Evolutionary conservation across 2,329 filamentous ascomycete genomes (phyloP).

Genomic region (Pyrenophora seminiperda): DNA sequence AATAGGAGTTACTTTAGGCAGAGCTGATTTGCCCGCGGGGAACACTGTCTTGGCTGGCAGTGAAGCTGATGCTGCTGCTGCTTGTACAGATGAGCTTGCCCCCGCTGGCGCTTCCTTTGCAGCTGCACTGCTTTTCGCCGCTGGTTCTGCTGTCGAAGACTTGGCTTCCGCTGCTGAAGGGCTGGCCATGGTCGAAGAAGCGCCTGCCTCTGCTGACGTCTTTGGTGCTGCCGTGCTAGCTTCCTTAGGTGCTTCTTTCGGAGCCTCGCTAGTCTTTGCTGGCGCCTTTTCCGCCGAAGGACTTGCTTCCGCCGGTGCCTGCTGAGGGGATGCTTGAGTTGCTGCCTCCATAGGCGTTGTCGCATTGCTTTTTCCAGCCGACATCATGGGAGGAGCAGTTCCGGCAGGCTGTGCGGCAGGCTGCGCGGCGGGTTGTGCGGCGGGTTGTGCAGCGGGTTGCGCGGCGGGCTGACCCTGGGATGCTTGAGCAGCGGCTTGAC

Average conservation of each 20-base stretch:
- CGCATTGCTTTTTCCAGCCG: constrained; percentile 11
- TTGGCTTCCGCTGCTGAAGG: background rate
- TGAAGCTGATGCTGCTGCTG: background rate
- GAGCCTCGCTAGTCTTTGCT: background rate
- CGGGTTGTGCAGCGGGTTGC: background rate
- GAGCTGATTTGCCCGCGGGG: constrained; percentile 4
- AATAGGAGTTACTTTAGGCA: constrained; percentile 11
- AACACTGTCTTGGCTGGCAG: constrained; percentile 4
- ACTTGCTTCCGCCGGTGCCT: constrained; percentile 6
- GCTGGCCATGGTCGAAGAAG: background rate
- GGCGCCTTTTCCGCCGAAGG: background rate
- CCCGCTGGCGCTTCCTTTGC: background rate
- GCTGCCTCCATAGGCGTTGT: constrained; percentile 21
- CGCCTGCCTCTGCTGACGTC: background rate
- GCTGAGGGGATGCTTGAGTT: constrained; percentile 21
- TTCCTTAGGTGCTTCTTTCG: background rate
- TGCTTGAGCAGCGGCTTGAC: constrained; percentile 14
- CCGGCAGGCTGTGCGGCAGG: constrained; percentile 12
- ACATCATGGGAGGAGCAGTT: constrained; percentile 12
- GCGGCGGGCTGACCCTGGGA: constrained; percentile 6
- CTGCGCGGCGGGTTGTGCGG: background rate
- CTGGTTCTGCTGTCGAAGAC: background rate
- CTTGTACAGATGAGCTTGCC: background rate
- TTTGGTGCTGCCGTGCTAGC: too few species aligned
- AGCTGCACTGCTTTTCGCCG: background rate